Base-by-base conservation (phyloP, 179 eudicot genomes). In the Amaranthus tricolor region DNA sequence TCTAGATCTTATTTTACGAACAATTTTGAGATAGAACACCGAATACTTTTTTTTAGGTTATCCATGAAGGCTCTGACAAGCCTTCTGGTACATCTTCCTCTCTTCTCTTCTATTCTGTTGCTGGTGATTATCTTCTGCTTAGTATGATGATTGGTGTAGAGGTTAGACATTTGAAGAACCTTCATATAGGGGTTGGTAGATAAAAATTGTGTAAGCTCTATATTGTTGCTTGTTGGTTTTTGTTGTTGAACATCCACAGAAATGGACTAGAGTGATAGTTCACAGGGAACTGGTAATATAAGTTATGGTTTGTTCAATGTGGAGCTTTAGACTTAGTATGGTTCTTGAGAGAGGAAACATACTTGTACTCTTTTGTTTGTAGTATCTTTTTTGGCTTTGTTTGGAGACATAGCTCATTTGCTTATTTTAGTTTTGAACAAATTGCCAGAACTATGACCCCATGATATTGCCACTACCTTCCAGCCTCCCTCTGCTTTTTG, bases 381-480 rank as follows among this genome's bases (percentile, higher is more conserved):
- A 63, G 67, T 48, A 10, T 47, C 31, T 47, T 72, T 40, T 56
- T 6, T 58, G 31, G 24, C 44, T 55, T 40, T 72, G 52, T 77
- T 45, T 56, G 6, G 17, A 48, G 57, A 66, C 59, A 57, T 65
- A 13, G 10, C 20, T 52, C 65, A 15, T 63, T 12, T 55, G 7
- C 40, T 55, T 59, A 20, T 66, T 31, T 31, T 31, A 1, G 40
- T 31, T 31, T 31, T 51, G 51, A 68, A 51, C 69, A 70, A 20
- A 31, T 50, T 62, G 45, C 74, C 7, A 44, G 76, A 17, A 45
- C 48, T 53, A 53, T 45, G 68, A 61, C 13, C 78, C 52, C 70
- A 47, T 4, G 57, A 45, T 65, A 6, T 76, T 63, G 15, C 49
- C 45, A 45, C 31, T 31, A 54, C 14, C 40, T 44, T 67, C 43